These are phyloP conservation scores for Aspergillus uvarum DNA, from an alignment of 2,329 filamentous ascomycete genomes.

Conservation along the genomic window DNA sequence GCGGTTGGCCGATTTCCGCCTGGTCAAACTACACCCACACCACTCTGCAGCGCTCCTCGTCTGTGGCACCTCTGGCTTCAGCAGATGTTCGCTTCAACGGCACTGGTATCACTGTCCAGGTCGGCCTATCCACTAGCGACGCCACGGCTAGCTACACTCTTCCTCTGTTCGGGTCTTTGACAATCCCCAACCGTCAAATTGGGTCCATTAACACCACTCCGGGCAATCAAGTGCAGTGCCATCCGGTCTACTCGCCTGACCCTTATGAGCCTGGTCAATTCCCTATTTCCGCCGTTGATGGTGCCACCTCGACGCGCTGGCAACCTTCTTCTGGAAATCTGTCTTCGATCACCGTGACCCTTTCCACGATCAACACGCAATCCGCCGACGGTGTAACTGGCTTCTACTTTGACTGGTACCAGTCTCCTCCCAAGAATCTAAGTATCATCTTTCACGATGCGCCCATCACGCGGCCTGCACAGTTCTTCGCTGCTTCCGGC, in stretches of 20 bases:
- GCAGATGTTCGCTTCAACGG: slow-evolving; percentile 57
- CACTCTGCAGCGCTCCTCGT: slow-evolving; percentile 54
- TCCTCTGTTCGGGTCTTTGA: slow-evolving; percentile 51
- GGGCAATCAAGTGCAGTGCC: slow-evolving; percentile 66
- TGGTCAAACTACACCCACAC: slow-evolving; percentile 65
- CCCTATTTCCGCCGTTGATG: slow-evolving; percentile 65
- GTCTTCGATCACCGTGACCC: slow-evolving; percentile 58
- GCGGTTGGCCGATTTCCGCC: slow-evolving; percentile 63
- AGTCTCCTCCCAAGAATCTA: slow-evolving; percentile 55
- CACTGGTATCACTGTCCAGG: slow-evolving; percentile 58
- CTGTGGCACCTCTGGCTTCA: slow-evolving; percentile 46
- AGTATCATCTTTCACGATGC: slow-evolving; percentile 57
- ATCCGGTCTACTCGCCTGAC: slow-evolving; percentile 50
- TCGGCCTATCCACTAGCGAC: slow-evolving; percentile 44
- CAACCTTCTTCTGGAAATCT: slow-evolving; percentile 57
- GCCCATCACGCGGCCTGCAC: slow-evolving; percentile 27
- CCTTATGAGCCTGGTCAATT: slow-evolving; percentile 65
- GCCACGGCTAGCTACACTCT: slow-evolving; percentile 49
- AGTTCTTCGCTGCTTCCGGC: slow-evolving; percentile 4
- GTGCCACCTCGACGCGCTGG: slow-evolving; percentile 66
- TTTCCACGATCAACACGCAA: slow-evolving; percentile 40
- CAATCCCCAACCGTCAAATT: slow-evolving; percentile 59
- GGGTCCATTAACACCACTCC: slow-evolving; percentile 54
- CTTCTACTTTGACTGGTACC: slow-evolving; percentile 62
- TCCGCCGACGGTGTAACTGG: slow-evolving; percentile 34